phyloP scores from a whole-genome alignment of 2,329 filamentous ascomycete species.

The Allantophomopsis lycopodina region DNA sequence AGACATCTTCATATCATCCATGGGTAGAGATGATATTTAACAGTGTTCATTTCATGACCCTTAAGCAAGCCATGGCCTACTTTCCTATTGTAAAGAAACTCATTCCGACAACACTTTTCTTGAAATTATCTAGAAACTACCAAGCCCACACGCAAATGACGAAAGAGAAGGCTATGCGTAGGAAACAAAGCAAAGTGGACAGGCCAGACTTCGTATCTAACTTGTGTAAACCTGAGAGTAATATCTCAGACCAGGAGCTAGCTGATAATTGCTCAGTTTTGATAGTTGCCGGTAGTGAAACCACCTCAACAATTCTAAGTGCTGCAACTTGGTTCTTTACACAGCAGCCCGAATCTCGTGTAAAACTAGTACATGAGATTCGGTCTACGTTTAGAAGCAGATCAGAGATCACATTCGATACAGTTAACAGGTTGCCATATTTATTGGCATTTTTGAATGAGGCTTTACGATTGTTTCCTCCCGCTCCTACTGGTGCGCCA shows the following conservation, averaged over 20 bases:
- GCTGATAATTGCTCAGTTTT: conserved; percentile 7
- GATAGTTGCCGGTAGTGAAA: conserved; percentile 23
- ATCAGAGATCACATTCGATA: conserved; percentile 5
- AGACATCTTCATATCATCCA: conserved; percentile 11
- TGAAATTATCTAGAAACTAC: neutral
- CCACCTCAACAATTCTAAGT: conserved; percentile 24
- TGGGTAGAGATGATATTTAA: conserved; percentile 12
- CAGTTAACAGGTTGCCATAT: conserved; percentile 12
- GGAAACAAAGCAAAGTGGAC: neutral
- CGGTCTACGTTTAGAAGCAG: conserved; percentile 21
- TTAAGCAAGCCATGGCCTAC: neutral
- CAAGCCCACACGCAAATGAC: neutral
- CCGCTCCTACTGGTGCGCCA: conserved; percentile 26
- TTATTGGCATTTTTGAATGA: conserved; percentile 23
- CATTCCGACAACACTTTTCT: neutral
- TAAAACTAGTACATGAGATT: conserved; percentile 25
- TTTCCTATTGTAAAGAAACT: neutral
- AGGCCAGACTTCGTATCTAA: neutral
- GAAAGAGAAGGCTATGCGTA: neutral
- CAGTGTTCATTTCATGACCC: neutral
- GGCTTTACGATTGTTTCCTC: conserved; percentile 22
- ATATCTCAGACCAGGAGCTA: conserved; percentile 5
- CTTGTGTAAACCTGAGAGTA: neutral
- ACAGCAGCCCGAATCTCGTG: conserved; percentile 17
- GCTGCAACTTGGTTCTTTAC: conserved; percentile 7